Evolutionary conservation across 768 basidiomycete genomes (phyloP).

Genomic region (Terana coerulea): DNA sequence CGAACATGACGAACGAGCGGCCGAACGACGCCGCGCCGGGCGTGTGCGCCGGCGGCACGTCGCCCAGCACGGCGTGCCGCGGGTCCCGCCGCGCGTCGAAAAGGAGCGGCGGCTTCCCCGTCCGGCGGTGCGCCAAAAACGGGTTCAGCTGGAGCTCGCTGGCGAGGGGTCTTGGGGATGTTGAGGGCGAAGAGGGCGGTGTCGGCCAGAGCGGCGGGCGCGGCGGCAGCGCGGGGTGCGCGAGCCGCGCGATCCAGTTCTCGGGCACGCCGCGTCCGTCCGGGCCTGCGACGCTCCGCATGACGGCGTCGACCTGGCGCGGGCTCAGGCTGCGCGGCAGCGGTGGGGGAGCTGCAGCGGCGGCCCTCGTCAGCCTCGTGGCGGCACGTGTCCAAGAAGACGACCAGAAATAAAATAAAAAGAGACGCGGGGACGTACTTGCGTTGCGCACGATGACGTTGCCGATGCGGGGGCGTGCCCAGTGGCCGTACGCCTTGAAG

Average conservation of each 20-base stretch:
- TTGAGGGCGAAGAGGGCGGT: slow-evolving; percentile 32
- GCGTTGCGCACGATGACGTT: slow-evolving; percentile 40
- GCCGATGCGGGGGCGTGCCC: slow-evolving; percentile 44
- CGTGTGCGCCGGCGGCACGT: slow-evolving; percentile 24
- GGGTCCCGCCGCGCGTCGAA: slow-evolving; percentile 42
- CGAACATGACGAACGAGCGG: slow-evolving; percentile 4
- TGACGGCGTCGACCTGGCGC: slow-evolving; percentile 27
- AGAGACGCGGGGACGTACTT: slow-evolving; percentile 26
- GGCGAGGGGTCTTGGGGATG: slow-evolving; percentile 35
- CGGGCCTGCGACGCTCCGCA: slow-evolving; percentile 27
- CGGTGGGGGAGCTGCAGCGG: slow-evolving; percentile 19
- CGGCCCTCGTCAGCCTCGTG: slow-evolving; percentile 1
- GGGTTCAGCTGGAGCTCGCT: slow-evolving; percentile 55
- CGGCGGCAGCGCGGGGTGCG: slow-evolving; percentile 48
- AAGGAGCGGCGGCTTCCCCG: slow-evolving; percentile 38
- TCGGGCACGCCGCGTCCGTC: slow-evolving; percentile 34
- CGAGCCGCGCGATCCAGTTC: slow-evolving; percentile 44
- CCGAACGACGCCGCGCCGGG: slow-evolving; percentile 29
- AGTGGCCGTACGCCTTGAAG: slow-evolving; percentile 55
- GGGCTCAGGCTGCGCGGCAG: slow-evolving; percentile 19
- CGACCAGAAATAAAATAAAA: background rate
- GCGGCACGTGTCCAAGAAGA: slow-evolving; percentile 10
- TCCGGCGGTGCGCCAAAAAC: slow-evolving; percentile 43
- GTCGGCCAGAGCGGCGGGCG: slow-evolving; percentile 43
- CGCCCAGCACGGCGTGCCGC: slow-evolving; percentile 15